phyloP scores from a whole-genome alignment of 306 rosid genomes.

The Carpinus fangiana region DNA sequence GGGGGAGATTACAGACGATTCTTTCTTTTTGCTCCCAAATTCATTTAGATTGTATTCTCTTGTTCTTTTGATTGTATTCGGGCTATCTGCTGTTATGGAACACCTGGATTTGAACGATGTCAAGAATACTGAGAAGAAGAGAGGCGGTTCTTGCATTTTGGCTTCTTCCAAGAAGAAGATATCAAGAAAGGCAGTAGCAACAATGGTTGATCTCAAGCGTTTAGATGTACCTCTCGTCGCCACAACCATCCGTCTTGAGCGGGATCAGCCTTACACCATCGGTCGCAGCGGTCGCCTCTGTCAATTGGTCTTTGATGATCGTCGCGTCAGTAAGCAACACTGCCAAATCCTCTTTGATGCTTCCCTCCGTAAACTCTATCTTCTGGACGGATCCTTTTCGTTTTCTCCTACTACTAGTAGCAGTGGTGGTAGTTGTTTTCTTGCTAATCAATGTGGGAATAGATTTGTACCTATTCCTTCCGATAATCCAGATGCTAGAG shows the following conservation, averaged over 20 bases:
- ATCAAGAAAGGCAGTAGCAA: slow-evolving; percentile 9
- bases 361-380: slow-evolving; percentile 48
- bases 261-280: slow-evolving; percentile 50
- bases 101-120: not conserved
- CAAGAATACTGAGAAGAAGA: not conserved
- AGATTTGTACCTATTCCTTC: slow-evolving; percentile 20
- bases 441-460: slow-evolving; percentile 43
- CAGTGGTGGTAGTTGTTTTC: slow-evolving; percentile 5
- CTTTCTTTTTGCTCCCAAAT: not conserved
- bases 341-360: slow-evolving; percentile 62
- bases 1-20: too few relatives aligned
- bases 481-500: not conserved
- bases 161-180: not conserved
- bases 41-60: not conserved
- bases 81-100: not conserved
- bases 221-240: slow-evolving; percentile 48
- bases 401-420: not conserved
- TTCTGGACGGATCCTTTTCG: slow-evolving; percentile 42
- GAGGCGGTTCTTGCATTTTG: not conserved
- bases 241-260: slow-evolving; percentile 34
- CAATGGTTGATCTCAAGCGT: slow-evolving; percentile 36
- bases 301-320: slow-evolving; percentile 50
- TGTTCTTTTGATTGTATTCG: too few relatives aligned
- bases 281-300: slow-evolving; percentile 52
- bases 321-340: slow-evolving; percentile 62